phyloP scores from a whole-genome alignment of 305 asterid genomes.

The Fraxinus nigra region DNA sequence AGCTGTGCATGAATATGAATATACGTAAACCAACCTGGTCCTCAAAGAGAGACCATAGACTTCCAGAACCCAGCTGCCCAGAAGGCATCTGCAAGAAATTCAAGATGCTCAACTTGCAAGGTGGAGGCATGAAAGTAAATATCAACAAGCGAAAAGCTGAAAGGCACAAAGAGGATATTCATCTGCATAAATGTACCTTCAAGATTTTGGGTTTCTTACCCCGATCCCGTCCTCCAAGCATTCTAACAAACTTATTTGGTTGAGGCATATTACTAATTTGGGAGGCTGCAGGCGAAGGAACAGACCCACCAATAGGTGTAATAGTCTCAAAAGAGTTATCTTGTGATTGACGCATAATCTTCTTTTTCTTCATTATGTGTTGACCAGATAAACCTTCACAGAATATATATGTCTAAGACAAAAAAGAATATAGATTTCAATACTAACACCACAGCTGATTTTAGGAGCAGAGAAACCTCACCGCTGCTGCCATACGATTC shows the following conservation, averaged over 20 bases:
- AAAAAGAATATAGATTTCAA: constrained; percentile 11
- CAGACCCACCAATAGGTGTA: constrained; percentile 42
- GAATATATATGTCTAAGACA: constrained; percentile 20
- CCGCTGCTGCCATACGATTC: constrained; percentile 81
- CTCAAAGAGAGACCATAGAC: constrained; percentile 70
- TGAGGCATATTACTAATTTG: constrained; percentile 82
- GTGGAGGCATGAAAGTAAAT: constrained; percentile 1
- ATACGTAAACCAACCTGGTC: constrained; percentile 60
- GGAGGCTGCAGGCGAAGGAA: constrained; percentile 76
- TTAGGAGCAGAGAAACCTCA: constrained; percentile 30
- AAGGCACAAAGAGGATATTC: constrained; percentile 3
- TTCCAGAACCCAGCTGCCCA: constrained; percentile 60
- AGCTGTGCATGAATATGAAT: constrained; percentile 19
- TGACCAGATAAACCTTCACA: constrained; percentile 65
- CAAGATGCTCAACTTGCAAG: constrained; percentile 24
- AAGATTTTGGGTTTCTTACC: constrained; percentile 54
- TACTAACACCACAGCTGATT: constrained; percentile 17
- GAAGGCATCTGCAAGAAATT: constrained; percentile 47
- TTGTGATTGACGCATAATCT: constrained; percentile 52
- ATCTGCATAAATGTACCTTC: constrained; percentile 44
- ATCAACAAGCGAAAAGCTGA: constrained; percentile 11
- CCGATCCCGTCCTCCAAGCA: constrained; percentile 67
- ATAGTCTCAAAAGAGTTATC: constrained; percentile 55
- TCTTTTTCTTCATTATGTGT: constrained; percentile 55
- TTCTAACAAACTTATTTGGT: constrained; percentile 62